A percentile compares a stretch with the other conserved stretches of the same genome.
Conservation (phyloP, 208 protist genomes). For the Acanthamoeba triangularis region DNA sequence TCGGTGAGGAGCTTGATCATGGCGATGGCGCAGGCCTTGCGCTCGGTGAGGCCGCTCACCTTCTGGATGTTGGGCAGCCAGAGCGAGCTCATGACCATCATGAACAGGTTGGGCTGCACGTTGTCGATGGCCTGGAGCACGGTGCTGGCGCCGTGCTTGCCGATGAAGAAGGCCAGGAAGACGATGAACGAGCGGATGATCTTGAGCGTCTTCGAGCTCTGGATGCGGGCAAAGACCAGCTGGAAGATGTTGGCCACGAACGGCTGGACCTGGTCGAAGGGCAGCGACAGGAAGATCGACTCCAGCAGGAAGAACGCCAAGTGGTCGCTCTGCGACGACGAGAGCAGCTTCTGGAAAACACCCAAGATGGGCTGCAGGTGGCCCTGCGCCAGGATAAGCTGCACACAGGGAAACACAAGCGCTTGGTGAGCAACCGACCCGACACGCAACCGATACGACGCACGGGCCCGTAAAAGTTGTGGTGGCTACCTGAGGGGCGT, state of each 20-base stretch:
- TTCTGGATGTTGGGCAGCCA: conserved; percentile 74
- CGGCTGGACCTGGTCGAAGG: conserved; percentile 63
- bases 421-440: too few species aligned
- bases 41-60: conserved; percentile 66
- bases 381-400: conserved; percentile 31
- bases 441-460: too few species aligned
- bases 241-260: conserved; percentile 44
- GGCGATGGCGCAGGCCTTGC: conserved; percentile 72
- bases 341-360: conserved; percentile 69
- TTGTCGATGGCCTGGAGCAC: conserved; percentile 60
- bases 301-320: conserved; percentile 63
- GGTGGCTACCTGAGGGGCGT: conserved; percentile 74
- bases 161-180: conserved; percentile 68
- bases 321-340: conserved; percentile 63
- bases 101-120: conserved; percentile 56
- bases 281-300: conserved; percentile 43
- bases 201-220: conserved; percentile 50
- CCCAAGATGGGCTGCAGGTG: conserved; percentile 66
- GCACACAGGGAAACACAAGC: background rate
- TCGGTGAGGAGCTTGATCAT: conserved; percentile 77
- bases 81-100: conserved; percentile 64
- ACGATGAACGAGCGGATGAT: conserved; percentile 72
- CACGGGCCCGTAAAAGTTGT: too few species aligned
- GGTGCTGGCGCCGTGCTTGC: conserved; percentile 69
- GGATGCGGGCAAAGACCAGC: conserved; percentile 50